Percentiles rank a stretch among this genome's conserved stretches.
Evolutionary conservation across 1,284 basidiomycete genomes (phyloP).

Genomic region (Somion occarium): DNA sequence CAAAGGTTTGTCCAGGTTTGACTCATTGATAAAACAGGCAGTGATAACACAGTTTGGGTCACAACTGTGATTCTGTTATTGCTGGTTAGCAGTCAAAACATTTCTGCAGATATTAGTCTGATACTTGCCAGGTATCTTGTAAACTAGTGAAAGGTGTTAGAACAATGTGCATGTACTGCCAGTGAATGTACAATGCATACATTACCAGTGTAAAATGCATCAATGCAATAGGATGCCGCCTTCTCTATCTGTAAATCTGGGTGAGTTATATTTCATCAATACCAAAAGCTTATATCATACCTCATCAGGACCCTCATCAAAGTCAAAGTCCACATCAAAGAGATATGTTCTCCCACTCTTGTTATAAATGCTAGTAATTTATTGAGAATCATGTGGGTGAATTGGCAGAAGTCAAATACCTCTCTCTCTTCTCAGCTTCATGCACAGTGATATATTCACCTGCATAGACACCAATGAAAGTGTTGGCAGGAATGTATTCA

Average conservation of each 20-base stretch:
- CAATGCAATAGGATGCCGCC: constrained; percentile 50
- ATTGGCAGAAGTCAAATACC: constrained; percentile 38
- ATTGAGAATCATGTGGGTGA: constrained; percentile 9
- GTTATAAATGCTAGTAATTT: constrained; percentile 63
- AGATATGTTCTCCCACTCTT: constrained; percentile 78
- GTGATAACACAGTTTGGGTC: constrained; percentile 76
- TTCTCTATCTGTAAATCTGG: constrained; percentile 3
- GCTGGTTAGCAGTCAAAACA: constrained; percentile 10
- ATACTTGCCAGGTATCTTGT: constrained; percentile 58
- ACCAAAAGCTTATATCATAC: too few relatives aligned
- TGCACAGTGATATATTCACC: constrained; percentile 76
- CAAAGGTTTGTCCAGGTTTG: constrained; percentile 38
- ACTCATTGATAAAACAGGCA: constrained; percentile 54
- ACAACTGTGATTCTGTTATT: constrained; percentile 81
- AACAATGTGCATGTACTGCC: not conserved
- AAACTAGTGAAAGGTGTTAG: constrained; percentile 29
- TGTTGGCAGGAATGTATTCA: constrained; percentile 60
- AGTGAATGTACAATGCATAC: not conserved
- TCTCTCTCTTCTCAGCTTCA: constrained; percentile 63
- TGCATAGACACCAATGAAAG: constrained; percentile 80
- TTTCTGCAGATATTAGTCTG: constrained; percentile 18
- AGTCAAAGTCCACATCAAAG: constrained; percentile 69
- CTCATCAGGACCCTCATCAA: too few relatives aligned
- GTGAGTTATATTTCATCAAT: too few relatives aligned
- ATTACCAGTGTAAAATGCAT: constrained; percentile 85